Evolutionary conservation across 169 alveolate genomes (phyloP).

Genomic region (Plasmodium coatneyi): DNA sequence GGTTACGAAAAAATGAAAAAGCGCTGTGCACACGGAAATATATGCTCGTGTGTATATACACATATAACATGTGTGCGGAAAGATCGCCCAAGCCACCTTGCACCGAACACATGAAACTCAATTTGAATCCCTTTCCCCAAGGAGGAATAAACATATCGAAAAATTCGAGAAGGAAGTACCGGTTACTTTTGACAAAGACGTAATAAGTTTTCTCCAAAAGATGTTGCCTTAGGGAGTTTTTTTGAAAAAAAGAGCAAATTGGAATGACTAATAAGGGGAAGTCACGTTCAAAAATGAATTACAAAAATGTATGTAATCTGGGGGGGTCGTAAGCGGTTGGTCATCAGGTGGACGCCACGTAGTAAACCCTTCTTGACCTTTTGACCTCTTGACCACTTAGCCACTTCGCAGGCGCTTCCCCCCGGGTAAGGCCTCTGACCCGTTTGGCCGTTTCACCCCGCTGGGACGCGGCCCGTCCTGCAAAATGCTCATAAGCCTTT

Average conservation of each 20-base stretch:
- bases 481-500: background rate
- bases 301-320: background rate
- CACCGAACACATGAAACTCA: background rate
- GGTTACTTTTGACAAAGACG: constrained; percentile 15
- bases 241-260: background rate
- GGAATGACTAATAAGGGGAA: background rate
- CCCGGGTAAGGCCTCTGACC: background rate
- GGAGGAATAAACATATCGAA: constrained; percentile 44
- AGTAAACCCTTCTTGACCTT: background rate
- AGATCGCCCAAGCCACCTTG: background rate
- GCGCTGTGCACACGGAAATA: background rate
- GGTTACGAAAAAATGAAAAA: background rate
- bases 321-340: background rate
- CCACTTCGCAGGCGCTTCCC: background rate
- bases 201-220: constrained; percentile 28
- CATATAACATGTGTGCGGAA: background rate
- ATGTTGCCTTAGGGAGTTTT: constrained; percentile 23
- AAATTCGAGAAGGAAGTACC: constrained; percentile 62
- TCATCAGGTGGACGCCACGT: background rate
- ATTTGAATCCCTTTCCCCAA: constrained; percentile 15
- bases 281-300: background rate
- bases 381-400: background rate
- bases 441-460: background rate
- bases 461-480: background rate
- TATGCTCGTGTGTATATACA: background rate